Evolutionary conservation across 345 rosid species (phyloP).

Genomic region (Eucalyptus marginata): DNA sequence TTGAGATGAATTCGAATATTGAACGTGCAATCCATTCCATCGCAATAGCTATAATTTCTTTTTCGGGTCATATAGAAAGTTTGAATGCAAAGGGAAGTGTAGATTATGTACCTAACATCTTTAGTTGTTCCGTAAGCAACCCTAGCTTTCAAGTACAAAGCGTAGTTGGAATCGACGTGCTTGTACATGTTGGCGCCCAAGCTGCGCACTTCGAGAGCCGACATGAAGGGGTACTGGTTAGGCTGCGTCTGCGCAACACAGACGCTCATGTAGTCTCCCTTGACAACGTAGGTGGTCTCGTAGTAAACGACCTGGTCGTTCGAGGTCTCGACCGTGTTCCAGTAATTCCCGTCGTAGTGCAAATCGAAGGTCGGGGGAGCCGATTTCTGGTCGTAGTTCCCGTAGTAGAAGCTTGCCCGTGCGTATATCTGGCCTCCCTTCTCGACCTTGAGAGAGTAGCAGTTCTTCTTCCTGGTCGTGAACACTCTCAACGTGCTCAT

Average conservation of each 20-base stretch:
- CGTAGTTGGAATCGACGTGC: not conserved
- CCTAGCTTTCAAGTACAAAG: conserved; percentile 14
- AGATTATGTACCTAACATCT: conserved; percentile 2
- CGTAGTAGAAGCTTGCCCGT: conserved; percentile 22
- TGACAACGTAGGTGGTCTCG: conserved; percentile 9
- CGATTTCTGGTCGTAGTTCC: conserved; percentile 25
- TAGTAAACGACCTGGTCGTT: not conserved
- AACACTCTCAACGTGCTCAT: conserved; percentile 22
- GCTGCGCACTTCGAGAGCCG: conserved; percentile 20
- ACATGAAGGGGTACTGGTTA: conserved; percentile 21
- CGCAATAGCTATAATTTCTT: not conserved
- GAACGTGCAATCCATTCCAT: not conserved
- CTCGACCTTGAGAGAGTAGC: conserved; percentile 3
- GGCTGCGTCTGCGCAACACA: conserved; percentile 24
- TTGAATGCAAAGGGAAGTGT: not conserved
- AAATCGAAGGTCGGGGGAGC: conserved; percentile 24
- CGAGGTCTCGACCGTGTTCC: conserved; percentile 18
- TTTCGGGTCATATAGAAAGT: not conserved
- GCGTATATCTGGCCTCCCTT: conserved; percentile 10
- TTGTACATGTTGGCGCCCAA: conserved; percentile 14
- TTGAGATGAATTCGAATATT: not conserved
- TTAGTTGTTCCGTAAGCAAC: conserved; percentile 2
- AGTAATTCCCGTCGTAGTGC: conserved; percentile 20
- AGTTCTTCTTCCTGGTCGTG: conserved; percentile 11
- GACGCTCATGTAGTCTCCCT: conserved; percentile 3